Conservation (phyloP, 176 grass and related monocot species). For the Oryza officinalis region DNA sequence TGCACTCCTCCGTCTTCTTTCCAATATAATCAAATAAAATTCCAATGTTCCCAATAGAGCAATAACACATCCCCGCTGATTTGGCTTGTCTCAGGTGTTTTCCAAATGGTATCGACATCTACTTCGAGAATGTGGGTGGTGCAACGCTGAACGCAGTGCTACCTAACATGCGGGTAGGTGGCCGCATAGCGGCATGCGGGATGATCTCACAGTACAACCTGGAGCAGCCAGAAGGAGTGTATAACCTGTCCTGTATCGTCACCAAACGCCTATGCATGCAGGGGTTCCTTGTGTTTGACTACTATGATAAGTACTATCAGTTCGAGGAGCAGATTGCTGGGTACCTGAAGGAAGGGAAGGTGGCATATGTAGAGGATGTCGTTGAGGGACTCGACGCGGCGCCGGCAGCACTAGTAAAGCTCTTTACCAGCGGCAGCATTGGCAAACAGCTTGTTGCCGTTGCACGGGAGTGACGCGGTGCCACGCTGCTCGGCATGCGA, state of each 20-base stretch:
- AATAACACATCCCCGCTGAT: no score
- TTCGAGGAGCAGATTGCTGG: conserved; percentile 44
- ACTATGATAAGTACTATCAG: conserved; percentile 26
- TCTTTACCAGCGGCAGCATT: conserved; percentile 37
- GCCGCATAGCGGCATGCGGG: conserved; percentile 43
- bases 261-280: conserved; percentile 45
- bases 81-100: conserved; percentile 37
- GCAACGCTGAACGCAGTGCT: conserved; percentile 56
- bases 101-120: conserved; percentile 65
- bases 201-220: conserved; percentile 68
- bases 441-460: conserved; percentile 54
- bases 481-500: no score
- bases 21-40: background rate
- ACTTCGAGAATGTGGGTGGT: conserved; percentile 80
- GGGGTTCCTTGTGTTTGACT: conserved; percentile 42
- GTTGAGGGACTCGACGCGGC: conserved; percentile 48
- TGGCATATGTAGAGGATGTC: conserved; percentile 49
- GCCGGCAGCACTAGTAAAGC: conserved; percentile 34
- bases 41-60: no score
- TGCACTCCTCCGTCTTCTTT: background rate
- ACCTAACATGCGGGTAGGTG: conserved; percentile 39
- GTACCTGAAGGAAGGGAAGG: conserved; percentile 49
- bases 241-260: conserved; percentile 21
- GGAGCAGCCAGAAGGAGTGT: conserved; percentile 8
- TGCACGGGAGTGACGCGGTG: background rate